Evolutionary conservation across 768 basidiomycete species (phyloP).

Genomic region (Pleurotus pulmonarius): DNA sequence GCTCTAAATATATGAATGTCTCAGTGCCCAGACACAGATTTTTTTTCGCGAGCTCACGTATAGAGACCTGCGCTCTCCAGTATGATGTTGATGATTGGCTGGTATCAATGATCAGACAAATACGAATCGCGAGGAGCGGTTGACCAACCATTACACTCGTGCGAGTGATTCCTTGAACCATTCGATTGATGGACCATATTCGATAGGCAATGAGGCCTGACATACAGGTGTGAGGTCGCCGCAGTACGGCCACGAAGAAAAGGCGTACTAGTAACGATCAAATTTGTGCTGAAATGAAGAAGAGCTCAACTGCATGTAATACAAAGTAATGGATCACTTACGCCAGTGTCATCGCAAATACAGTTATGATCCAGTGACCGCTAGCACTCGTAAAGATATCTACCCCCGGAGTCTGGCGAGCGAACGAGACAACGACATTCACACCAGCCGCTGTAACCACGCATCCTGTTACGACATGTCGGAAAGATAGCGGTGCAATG

Average conservation of each 20-base stretch:
- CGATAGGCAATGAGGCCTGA: background rate
- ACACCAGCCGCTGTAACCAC: background rate
- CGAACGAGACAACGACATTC: background rate
- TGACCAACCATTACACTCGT: background rate
- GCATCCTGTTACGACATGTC: background rate
- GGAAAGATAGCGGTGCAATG: background rate
- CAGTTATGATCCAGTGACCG: slow-evolving; percentile 1
- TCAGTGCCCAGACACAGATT: background rate
- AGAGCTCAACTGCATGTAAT: background rate
- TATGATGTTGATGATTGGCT: slow-evolving; percentile 1
- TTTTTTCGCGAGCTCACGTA: background rate
- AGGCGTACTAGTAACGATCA: background rate
- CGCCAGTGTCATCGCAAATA: slow-evolving; percentile 3
- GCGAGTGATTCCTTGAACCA: slow-evolving; percentile 1
- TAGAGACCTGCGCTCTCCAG: slow-evolving; percentile 3
- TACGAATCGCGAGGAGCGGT: background rate
- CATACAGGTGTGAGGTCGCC: background rate
- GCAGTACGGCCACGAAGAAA: background rate
- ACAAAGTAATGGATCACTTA: background rate
- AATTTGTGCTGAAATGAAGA: background rate
- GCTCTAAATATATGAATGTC: background rate
- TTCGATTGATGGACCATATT: slow-evolving; percentile 4
- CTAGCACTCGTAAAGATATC: slow-evolving; percentile 6
- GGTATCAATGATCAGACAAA: background rate
- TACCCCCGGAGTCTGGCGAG: background rate